Percentiles rank a stretch among this genome's conserved stretches.
phyloP scores from a whole-genome alignment of 2,329 filamentous ascomycete genomes.

The Hymenoscyphus fraxineus region DNA sequence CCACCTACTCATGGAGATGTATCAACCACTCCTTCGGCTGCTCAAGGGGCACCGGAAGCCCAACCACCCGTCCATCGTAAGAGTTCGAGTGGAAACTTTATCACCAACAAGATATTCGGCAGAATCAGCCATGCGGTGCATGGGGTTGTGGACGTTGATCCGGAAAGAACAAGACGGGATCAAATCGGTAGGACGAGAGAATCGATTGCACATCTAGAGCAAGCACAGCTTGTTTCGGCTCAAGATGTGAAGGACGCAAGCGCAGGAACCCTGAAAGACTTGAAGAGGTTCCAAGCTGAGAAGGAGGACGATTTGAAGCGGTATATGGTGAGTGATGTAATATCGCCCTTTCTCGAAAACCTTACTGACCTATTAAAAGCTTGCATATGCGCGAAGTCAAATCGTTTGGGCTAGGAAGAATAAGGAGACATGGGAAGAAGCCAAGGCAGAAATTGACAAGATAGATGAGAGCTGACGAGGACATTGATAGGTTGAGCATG shows the following conservation, averaged over 20 bases:
- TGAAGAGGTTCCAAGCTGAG: conserved; percentile 89
- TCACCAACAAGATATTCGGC: conserved; percentile 91
- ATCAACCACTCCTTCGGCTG: conserved; percentile 65
- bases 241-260: conserved; percentile 94
- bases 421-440: conserved; percentile 69
- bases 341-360: conserved; percentile 20
- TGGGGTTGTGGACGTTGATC: conserved; percentile 93
- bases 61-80: conserved; percentile 65
- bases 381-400: conserved; percentile 68
- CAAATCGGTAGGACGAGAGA: conserved; percentile 95
- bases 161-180: conserved; percentile 85
- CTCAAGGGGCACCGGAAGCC: conserved; percentile 60
- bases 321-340: conserved; percentile 77
- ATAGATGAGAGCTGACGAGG: conserved; percentile 47
- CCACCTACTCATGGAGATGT: conserved; percentile 80
- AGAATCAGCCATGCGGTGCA: conserved; percentile 93
- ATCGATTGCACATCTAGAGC: conserved; percentile 79
- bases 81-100: conserved; percentile 79
- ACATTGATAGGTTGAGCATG: conserved; percentile 11
- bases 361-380: conserved; percentile 40
- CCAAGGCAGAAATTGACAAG: conserved; percentile 65
- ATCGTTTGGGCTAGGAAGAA: conserved; percentile 73
- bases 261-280: conserved; percentile 78
- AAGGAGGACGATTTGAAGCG: conserved; percentile 91
- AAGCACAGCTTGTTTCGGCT: conserved; percentile 82